Base-by-base conservation (phyloP, 2,329 filamentous ascomycete species). In the Aureobasidium sp. region DNA sequence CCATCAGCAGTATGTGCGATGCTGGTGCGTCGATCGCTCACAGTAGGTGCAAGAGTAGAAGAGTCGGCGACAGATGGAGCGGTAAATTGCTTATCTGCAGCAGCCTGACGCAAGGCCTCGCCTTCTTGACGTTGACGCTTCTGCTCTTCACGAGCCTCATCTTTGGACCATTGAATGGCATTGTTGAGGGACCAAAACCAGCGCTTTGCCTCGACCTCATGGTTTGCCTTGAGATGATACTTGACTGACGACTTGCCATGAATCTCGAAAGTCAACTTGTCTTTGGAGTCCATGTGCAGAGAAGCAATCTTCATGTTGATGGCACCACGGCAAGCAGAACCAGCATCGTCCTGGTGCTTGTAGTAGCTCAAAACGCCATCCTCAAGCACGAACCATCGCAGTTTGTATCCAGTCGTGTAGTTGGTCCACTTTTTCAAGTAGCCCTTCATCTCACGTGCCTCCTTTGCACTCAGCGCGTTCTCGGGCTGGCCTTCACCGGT, bases 141-240 rank as follows among this genome's bases (percentile, higher is more conserved):
- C 70, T 93, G 88, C 69, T 97, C 93, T 73, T 96, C 91, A 67
- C 89, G 92, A 8, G 91, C 92, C 76, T 97, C 94, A 70, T 99
- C 94, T 74, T 99, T 99, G 65, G 91, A 88, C 89, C 91, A 97
- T 72, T 97, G 94, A 54, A 99, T 99, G 6, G 94, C 93, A 73
- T 99, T 99, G 77, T 99, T 99, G 65, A 99, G 79, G 0, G 94
- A 90, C 94, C 94, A 99, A 75, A 95, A 99, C 94, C 94, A 99
- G 61, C 94, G 85, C 76, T 99, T 99, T 6, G 94, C 93, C 74
- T 99, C 94, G 32, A 97, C 93, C 71, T 97, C 89, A 75, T 99
- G 94, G 70, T 99, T 99, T 0, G 94, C 94, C 74, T 96, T 97
- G 59, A 99, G 81, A 53, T 95, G 93, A 73, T 99, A 99, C 76